Conservation (phyloP, 108 stramenopile species). For the Bacterosira constricta region DNA sequence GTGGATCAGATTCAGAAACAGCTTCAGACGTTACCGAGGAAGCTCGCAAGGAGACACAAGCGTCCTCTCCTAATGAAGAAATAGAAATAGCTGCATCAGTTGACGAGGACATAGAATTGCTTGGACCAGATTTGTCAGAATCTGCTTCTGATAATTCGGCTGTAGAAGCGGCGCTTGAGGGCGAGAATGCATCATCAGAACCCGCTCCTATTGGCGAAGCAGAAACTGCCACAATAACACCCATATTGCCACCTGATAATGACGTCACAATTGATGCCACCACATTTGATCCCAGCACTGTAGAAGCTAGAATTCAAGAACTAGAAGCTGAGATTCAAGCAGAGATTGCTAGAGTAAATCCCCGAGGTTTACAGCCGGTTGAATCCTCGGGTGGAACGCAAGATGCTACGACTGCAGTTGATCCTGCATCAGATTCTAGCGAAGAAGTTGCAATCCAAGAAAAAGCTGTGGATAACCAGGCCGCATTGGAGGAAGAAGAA, state of each 20-base stretch:
- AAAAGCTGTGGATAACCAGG: neutral
- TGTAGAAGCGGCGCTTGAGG: too few relatives aligned
- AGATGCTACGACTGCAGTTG: neutral
- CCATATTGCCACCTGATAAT: neutral
- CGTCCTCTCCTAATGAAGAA: neutral
- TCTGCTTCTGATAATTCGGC: too few relatives aligned
- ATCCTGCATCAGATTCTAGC: neutral
- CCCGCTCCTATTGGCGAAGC: too few relatives aligned
- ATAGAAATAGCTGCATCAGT: neutral
- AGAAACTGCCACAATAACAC: neutral
- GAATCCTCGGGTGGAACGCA: neutral
- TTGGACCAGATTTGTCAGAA: too few relatives aligned
- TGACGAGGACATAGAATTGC: too few relatives aligned
- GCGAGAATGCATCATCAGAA: too few relatives aligned
- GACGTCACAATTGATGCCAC: neutral
- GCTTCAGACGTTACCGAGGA: neutral
- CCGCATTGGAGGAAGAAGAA: slow-evolving; percentile 3
- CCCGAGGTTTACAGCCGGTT: neutral
- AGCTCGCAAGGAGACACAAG: neutral
- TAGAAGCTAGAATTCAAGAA: slow-evolving; percentile 1
- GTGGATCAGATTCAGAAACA: neutral
- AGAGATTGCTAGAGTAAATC: slow-evolving; percentile 2
- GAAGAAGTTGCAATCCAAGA: neutral
- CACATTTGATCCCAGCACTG: neutral
- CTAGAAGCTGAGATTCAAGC: slow-evolving; percentile 9